Base-by-base conservation (phyloP, 768 basidiomycete genomes). In the Collybia sp. region DNA sequence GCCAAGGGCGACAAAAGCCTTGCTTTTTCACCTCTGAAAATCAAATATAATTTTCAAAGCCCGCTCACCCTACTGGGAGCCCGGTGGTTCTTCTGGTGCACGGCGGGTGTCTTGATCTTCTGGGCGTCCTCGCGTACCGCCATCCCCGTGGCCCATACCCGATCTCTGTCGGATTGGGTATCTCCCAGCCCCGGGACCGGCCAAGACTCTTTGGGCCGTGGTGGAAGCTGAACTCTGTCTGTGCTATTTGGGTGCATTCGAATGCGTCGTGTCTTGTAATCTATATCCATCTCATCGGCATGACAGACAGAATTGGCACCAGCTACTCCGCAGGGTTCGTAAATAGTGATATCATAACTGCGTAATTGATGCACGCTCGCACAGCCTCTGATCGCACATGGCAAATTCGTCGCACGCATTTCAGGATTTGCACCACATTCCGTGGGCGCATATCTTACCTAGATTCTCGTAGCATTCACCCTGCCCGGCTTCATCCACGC, bases 201-300 rank as follows among this genome's bases (percentile, higher is more conserved):
- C 64, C 63, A 2, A 51, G 53, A 13, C 20, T 66, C 2, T 67
- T 60, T 45, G 65, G 67, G 8, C 39, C 16, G 17, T 58, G 51
- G 51, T 44, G 35, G 6, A 61, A 68, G 10, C 59, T 62, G 6
- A 66, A 65, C 43, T 66, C 63, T 2, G 41, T 69, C 12, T 50
- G 65, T n/a, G 54, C 54, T 3, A 54, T 66, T 40, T 68, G 67
- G 67, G 61, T 65, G 67, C n/a, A n/a, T n/a, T n/a, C n/a, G n/a
- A n/a, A n/a, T 66, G 42, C 38, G 61, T 59, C 11, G n/a, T 25
- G 25, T 25, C 25, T 36, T 44, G 10, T 12, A 6, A 3, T 10
- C 33, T 36, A 30, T 31, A 43, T 12, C 15, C 36, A 33, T 42
- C 16, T 30, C 1, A 19, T 12, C 25, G 42, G n/a, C n/a, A n/a